Evolutionary conservation across 2,329 filamentous ascomycete species (phyloP), one percentile per base, ranked within the genome.

Genomic region (Penicillium palitans): DNA sequence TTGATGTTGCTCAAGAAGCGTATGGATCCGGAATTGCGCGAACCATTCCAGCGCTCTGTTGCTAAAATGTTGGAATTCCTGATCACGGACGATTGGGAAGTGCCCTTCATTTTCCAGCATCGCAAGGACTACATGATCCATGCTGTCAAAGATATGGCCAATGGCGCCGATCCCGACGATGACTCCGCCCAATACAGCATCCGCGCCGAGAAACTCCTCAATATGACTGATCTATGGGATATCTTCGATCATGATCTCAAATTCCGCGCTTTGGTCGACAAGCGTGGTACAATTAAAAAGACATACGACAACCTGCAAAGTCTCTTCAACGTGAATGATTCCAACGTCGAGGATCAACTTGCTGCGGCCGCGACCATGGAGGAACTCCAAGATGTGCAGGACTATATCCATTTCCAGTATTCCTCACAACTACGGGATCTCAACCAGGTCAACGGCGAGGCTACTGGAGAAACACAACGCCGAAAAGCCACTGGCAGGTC

Each of bases 61-160:
- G 87, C 88, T 66, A 96, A 96, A 74, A 93, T 98, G 12, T 83
- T 99, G 40, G 91, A 97, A 69, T 97, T 98, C 72, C 91, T 99
- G 76, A 91, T 96, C 51, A 87, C 93, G 4, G 93, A 98, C 64
- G 91, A 96, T 66, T 91, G 93, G 67, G 95, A 99, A 75, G 92
- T 97, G 1, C 93, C 95, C 0, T 99, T 96, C 74, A 95, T 99
- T 66, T 97, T 97, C 75, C 93, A 97, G 74, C 95, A 99, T 71
- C 91, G 95, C 61, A 96, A 97, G 76, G 95, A 99, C 74, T 99
- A 98, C 71, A 84, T 99, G 44, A 96, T 99, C 57, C 91, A 98
- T 70, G 90, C 90, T 25, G 88, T 88, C 64, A 92, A 90, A 70
- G 78, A 83, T n/a, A 79, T 82, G 40, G 83, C 84, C 7, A 87